Evolutionary conservation across 2,329 filamentous ascomycete species (phyloP).

Genomic region (Dothideomycetes sp.): DNA sequence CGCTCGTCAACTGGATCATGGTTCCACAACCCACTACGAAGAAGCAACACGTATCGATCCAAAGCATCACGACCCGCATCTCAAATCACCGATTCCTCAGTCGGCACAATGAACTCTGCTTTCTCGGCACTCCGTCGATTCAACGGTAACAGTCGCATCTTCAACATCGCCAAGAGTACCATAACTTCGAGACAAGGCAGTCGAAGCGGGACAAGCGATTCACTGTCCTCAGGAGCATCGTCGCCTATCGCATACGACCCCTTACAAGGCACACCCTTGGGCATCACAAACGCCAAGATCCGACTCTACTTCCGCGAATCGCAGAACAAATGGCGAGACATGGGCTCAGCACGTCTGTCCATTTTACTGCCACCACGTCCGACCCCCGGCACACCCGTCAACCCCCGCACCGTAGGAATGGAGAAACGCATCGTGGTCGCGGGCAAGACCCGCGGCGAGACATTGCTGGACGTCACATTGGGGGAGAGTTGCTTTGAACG

Average conservation of each 20-base stretch:
- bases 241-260: slow-evolving; percentile 25
- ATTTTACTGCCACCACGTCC: slow-evolving; percentile 62
- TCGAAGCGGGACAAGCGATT: slow-evolving; percentile 50
- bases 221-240: slow-evolving; percentile 40
- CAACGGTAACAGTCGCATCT: slow-evolving; percentile 58
- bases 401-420: slow-evolving; percentile 39
- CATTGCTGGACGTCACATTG: slow-evolving; percentile 73
- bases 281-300: slow-evolving; percentile 74
- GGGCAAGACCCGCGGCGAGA: slow-evolving; percentile 57
- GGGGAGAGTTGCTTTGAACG: slow-evolving; percentile 77
- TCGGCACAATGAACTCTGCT: slow-evolving; percentile 66
- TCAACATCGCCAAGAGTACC: slow-evolving; percentile 75
- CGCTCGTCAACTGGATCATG: slow-evolving; percentile 39
- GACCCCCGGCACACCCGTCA: slow-evolving; percentile 27
- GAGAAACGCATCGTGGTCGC: slow-evolving; percentile 81
- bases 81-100: slow-evolving; percentile 64
- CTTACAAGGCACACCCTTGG: slow-evolving; percentile 40
- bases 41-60: slow-evolving; percentile 46
- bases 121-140: slow-evolving; percentile 71
- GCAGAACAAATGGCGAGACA: slow-evolving; percentile 78
- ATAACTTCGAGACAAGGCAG: slow-evolving; percentile 50
- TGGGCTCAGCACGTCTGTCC: slow-evolving; percentile 73
- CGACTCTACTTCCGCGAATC: slow-evolving; percentile 71
- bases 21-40: slow-evolving; percentile 45
- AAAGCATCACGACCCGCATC: slow-evolving; percentile 41